Base-by-base conservation (phyloP, 2,329 filamentous ascomycete species). In the Talaromyces marneffei region DNA sequence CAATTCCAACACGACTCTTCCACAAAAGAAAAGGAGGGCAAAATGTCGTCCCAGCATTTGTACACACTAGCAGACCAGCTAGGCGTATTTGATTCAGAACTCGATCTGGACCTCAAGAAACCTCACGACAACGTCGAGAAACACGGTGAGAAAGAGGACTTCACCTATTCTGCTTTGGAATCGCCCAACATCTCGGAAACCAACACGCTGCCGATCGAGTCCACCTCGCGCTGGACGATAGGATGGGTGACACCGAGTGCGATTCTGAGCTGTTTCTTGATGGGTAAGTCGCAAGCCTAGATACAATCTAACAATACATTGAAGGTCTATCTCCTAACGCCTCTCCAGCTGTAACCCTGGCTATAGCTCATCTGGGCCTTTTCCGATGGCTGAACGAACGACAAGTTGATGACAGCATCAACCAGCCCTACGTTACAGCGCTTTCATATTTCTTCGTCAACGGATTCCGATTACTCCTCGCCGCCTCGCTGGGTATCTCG, bases 51-150 rank as follows among this genome's bases (percentile, higher is more conserved):
- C 6, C 55, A 57, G 18, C 58, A 60, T 54, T 27, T 54, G 8
- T 60, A 60, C 39, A 37, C 58, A 16, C 58, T 60, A 42, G 37
- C 58, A 35, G 58, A 60, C 10, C 58, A 60, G n/a, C 58, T 60
- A n/a, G 48, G 29, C 18, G 48, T n/a, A 10, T 60, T 60, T 16
- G 48, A 60, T 18, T 9, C n/a, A 1, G 58, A 60, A 25, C 31
- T 46, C 14, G 58, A 60, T 16, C 12, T 53, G 18, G 10, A 60
- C 4, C 23, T 42, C 16, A 42, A 44, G 20, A 20, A 44, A 7
- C 9, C 29, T 33, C 9, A 12, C 20, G 12, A 33, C 2, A 16
- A 35, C 12, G 29, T 16, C 8, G 42, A 40, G 23, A 37, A 12
- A 37, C 8, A 20, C 20, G n/a, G 3, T 10, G 33, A 29, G 8